A percentile compares a stretch with the other conserved stretches of the same genome.
phyloP scores from a whole-genome alignment of 352 stramenopile species.

The Pythium phragmitis region DNA sequence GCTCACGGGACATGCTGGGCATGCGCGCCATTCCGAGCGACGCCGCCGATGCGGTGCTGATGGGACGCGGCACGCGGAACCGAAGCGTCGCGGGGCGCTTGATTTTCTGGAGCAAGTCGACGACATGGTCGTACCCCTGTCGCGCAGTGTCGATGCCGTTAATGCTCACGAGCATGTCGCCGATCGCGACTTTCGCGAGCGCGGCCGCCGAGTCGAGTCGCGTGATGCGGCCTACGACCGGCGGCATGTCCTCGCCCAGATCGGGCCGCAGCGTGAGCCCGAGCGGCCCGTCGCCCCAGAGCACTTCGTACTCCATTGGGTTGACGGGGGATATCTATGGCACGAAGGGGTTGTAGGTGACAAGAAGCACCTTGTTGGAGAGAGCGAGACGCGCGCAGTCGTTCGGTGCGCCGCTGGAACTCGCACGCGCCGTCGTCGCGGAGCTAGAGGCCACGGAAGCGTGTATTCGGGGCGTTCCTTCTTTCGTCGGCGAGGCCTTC shows the following conservation, averaged over 20 bases:
- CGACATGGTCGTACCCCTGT: constrained; percentile 83
- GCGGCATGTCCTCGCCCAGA: constrained; percentile 85
- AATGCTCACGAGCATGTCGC: constrained; percentile 89
- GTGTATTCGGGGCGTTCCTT: background rate
- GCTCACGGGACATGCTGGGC: constrained; percentile 19
- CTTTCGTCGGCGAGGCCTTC: constrained; percentile 2
- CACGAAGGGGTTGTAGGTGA: background rate
- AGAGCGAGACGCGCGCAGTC: constrained; percentile 8
- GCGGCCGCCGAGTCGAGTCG: constrained; percentile 81
- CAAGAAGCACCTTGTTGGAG: constrained; percentile 5
- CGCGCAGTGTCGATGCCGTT: constrained; percentile 84
- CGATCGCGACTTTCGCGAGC: constrained; percentile 74
- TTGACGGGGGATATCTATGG: background rate
- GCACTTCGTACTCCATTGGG: constrained; percentile 87
- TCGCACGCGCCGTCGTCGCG: constrained; percentile 14
- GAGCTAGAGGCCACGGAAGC: constrained; percentile 1
- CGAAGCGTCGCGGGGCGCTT: constrained; percentile 73
- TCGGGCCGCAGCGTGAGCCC: constrained; percentile 82
- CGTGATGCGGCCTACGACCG: constrained; percentile 85
- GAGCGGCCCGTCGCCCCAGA: constrained; percentile 79
- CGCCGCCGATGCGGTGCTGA: constrained; percentile 21
- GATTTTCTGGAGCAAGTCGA: constrained; percentile 83
- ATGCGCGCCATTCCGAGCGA: constrained; percentile 6
- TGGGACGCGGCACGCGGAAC: constrained; percentile 73
- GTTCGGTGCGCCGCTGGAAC: background rate